Percentiles rank a stretch among this genome's conserved stretches.
Conservation (phyloP, 371 early-diverging fungal genomes). For the Mortierella sp. region DNA sequence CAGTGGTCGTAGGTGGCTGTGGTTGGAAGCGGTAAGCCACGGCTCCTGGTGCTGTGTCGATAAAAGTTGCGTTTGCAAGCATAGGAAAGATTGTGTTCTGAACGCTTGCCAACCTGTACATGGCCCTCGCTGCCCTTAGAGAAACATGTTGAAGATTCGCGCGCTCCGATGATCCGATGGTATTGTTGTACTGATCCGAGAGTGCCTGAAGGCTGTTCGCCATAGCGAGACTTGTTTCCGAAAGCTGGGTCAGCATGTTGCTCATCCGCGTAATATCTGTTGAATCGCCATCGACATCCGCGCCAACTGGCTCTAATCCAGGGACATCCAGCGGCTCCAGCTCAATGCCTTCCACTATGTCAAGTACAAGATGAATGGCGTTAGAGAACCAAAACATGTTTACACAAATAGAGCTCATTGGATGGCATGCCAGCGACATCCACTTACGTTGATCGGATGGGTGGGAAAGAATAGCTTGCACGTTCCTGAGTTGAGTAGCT, state of each 20-base stretch:
- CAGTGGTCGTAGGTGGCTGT: background rate
- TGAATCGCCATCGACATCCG: slow-evolving; percentile 44
- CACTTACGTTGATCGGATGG: slow-evolving; percentile 46
- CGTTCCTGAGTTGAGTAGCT: slow-evolving; percentile 46
- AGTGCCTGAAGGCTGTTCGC: slow-evolving; percentile 40
- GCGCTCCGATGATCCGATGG: slow-evolving; percentile 26
- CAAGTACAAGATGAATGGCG: background rate
- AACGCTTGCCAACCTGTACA: slow-evolving; percentile 54
- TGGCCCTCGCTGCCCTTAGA: slow-evolving; percentile 48
- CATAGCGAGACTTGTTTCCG: slow-evolving; percentile 46
- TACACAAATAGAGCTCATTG: background rate
- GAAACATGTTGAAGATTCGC: slow-evolving; percentile 34
- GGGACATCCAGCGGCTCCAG: slow-evolving; percentile 50
- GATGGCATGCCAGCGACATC: background rate
- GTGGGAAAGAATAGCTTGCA: slow-evolving; percentile 49
- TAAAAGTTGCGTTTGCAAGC: slow-evolving; percentile 54
- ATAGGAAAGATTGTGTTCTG: slow-evolving; percentile 57
- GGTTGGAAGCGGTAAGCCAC: slow-evolving; percentile 46
- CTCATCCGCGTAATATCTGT: slow-evolving; percentile 39
- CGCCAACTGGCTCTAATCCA: slow-evolving; percentile 30
- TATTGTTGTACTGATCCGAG: slow-evolving; percentile 33
- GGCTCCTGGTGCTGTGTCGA: slow-evolving; percentile 34
- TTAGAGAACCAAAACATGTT: background rate
- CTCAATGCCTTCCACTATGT: slow-evolving; percentile 35
- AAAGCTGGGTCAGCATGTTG: slow-evolving; percentile 38